Evolutionary conservation across 2,329 filamentous ascomycete species (phyloP), one percentile per base, ranked within the genome.

Genomic region (Penicillium rolfsii): DNA sequence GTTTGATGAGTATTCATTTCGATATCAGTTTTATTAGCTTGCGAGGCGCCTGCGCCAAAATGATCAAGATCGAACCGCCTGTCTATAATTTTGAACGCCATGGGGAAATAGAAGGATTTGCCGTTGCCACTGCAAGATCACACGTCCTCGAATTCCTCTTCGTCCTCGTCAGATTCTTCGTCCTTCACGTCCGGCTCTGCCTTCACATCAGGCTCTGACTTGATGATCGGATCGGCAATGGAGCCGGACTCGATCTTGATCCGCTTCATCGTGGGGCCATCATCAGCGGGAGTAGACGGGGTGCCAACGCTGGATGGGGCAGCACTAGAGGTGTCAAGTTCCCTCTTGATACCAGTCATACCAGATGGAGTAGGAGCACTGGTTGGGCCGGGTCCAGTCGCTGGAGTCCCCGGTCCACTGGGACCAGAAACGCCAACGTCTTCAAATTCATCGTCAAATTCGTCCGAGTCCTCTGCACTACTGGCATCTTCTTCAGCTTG

Each of bases 121-220:
- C 22, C 24, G 1, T 16, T 2, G 12, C 22, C 24, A 2, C 5
- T 12, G 50, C 22, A n/a, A 62, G 38, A 43, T 70, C 66, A 77
- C 16, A 79, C 78, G 62, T 80, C 77, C 54, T 80, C 78, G 60
- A 80, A 80, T 58, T 80, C 78, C 53, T 76, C 76, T 4, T 79
- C 78, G 40, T 80, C 78, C 46, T 80, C 78, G 52, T 79, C 77
- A 2, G 76, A 77, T 54, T 76, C 71, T 33, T 66, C 73, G 52
- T 74, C 73, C 60, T 76, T 76, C n/a, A 73, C 64, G 14, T 68
- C 67, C 1, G 30, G 35, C 40, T 58, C 56, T 16, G 56, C 19
- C 49, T 52, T 54, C 1, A 12, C 45, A 50, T 57, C 55, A 28
- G 64, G 63, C 8, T 55, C 53, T 3, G 66, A 62, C 55, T 80